These are phyloP conservation scores for Microcyclosporella mali DNA, from an alignment of 2,329 filamentous ascomycete genomes.

Conservation along the genomic window DNA sequence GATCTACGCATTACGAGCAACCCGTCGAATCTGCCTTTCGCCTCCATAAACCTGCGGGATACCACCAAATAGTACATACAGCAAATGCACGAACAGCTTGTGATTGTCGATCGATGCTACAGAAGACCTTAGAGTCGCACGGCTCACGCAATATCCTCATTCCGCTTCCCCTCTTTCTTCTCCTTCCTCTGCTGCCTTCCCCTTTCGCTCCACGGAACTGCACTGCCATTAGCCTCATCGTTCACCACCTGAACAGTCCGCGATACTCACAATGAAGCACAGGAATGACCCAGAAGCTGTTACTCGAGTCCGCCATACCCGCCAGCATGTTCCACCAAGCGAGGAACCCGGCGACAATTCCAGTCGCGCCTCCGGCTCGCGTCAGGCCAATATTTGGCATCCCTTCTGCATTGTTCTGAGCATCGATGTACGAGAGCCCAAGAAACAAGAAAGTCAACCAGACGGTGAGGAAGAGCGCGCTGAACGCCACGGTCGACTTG, in stretches of 20 bases:
- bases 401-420: slow-evolving; percentile 2
- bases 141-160: slow-evolving; percentile 4
- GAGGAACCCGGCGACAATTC: slow-evolving; percentile 6
- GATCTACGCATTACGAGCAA: too few relatives aligned
- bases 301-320: slow-evolving; percentile 3
- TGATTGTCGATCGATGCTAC: too few relatives aligned
- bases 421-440: slow-evolving; percentile 5
- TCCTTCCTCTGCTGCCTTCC: slow-evolving; percentile 2
- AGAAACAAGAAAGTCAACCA: slow-evolving; percentile 7
- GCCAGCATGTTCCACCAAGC: slow-evolving; percentile 9
- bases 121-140: too few relatives aligned
- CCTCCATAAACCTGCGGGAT: too few relatives aligned
- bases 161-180: slow-evolving; percentile 1
- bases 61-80: too few relatives aligned
- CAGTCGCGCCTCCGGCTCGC: slow-evolving; percentile 3
- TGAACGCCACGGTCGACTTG: slow-evolving; percentile 4
- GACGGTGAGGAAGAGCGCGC: slow-evolving; percentile 4
- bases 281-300: slow-evolving; percentile 6
- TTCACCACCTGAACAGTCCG: background rate
- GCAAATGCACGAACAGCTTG: too few relatives aligned
- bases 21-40: too few relatives aligned
- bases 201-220: slow-evolving; percentile 8
- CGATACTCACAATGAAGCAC: slow-evolving; percentile 6
- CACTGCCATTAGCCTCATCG: background rate
- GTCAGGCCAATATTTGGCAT: slow-evolving; percentile 3